Base-by-base conservation (phyloP, 2,329 filamentous ascomycete species). In the Alternaria tenuissima region DNA sequence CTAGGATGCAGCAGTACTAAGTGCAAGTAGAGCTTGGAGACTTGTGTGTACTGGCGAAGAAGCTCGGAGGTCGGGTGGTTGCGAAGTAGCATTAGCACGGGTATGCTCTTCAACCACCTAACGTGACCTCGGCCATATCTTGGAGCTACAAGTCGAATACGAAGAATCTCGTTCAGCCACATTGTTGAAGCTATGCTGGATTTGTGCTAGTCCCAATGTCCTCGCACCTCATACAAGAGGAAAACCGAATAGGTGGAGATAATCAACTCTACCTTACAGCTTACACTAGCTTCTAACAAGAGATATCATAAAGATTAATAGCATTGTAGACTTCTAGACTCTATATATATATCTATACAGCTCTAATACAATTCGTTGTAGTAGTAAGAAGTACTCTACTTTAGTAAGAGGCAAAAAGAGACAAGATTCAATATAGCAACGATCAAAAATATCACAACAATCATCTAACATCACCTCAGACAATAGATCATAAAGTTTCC, bases 251-350 rank as follows among this genome's bases (percentile, higher is more conserved):
- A 24, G 24, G 24, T 24, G 1, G 24, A 24, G 24, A 24, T 24
- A 24, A 24, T 24, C 0, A 24, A 2, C 1, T 24, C 24, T 24
- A 7, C 5, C 24, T 26, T 26, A 26, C 24, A 26, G 24, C 24
- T 2, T 26, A 26, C 24, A 26, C 24, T 26, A 26, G 24, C 24
- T 26, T 26, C 24, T 26, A 26, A 26, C 24, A 26, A 26, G 24
- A 26, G 2, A 2, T 0, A 7, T 26, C 0, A 26, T 26, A 26
- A 26, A 2, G 2, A 7, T 26, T 2, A 7, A 26, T 7, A 24
- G 24, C 24, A 7, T 2, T 26, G 24, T 26, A 26, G 24, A 26
- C 24, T 26, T 26, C 24, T 0, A 2, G 24, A 26, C 24, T 26
- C 24, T 24, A 0, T 26, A 1, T 7, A 24, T 5, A 26, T 26